phyloP scores from a whole-genome alignment of 2,329 filamentous ascomycete species.

The Polychaeton citri region DNA sequence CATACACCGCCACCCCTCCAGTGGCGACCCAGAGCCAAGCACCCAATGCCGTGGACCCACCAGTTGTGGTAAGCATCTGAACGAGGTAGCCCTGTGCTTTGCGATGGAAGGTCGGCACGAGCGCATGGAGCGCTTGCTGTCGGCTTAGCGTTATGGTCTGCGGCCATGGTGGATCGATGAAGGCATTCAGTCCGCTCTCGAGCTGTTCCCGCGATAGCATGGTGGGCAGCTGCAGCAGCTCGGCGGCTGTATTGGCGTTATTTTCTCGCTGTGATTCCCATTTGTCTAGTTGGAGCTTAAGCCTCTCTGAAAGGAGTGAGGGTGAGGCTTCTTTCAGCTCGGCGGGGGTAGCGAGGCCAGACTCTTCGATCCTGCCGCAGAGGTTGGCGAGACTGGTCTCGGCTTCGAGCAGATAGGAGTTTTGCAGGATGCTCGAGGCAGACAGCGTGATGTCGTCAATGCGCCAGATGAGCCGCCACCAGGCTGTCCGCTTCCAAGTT shows the following conservation, averaged over 20 bases:
- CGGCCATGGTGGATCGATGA: constrained; percentile 48
- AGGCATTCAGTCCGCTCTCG: constrained; percentile 16
- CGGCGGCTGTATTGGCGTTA: constrained; percentile 6
- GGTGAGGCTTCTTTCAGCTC: constrained; percentile 9
- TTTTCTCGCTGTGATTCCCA: constrained; percentile 1
- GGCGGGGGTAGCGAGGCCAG: constrained; percentile 32
- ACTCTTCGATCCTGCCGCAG: constrained; percentile 59
- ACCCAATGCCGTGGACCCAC: constrained; percentile 39
- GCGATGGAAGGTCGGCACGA: constrained; percentile 31
- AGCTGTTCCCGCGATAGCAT: constrained; percentile 14
- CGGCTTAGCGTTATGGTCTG: constrained; percentile 60
- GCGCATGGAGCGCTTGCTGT: constrained; percentile 28
- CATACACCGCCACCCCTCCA: constrained; percentile 39
- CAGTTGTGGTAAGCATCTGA: constrained; percentile 60
- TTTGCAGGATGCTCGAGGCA: constrained; percentile 61
- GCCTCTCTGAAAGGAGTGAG: constrained; percentile 2
- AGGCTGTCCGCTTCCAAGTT: constrained; percentile 67
- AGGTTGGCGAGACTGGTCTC: constrained; percentile 77
- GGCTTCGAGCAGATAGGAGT: constrained; percentile 62
- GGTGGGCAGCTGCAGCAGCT: constrained; percentile 15
- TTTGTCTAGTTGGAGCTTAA: constrained; percentile 3
- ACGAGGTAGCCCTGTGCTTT: constrained; percentile 44
- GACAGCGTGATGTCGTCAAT: constrained; percentile 85
- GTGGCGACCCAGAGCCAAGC: constrained; percentile 43
- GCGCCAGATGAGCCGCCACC: constrained; percentile 94